phyloP scores from a whole-genome alignment of 306 rosid species.

The Trichosanthes truncata region DNA sequence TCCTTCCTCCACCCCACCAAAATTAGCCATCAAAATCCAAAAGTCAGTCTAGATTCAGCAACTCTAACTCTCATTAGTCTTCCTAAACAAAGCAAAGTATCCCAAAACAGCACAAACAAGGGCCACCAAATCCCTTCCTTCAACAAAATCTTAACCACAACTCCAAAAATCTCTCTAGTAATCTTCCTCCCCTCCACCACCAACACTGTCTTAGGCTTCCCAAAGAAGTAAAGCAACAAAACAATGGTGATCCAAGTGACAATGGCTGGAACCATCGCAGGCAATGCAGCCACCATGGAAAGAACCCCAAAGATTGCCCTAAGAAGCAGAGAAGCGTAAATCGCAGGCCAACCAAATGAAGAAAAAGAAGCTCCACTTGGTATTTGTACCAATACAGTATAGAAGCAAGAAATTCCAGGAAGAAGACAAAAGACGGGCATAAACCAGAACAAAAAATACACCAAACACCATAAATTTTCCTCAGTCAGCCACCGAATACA shows the following conservation, averaged over 20 bases:
- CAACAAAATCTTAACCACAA: constrained; percentile 60
- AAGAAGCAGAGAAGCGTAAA: constrained; percentile 69
- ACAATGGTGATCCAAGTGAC: constrained; percentile 81
- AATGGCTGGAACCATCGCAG: constrained; percentile 61
- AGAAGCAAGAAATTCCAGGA: constrained; percentile 7
- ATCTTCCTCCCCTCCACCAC: constrained; percentile 85
- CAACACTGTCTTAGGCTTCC: constrained; percentile 53
- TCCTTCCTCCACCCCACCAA: neutral
- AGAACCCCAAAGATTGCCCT: constrained; percentile 67
- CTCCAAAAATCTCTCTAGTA: constrained; percentile 46
- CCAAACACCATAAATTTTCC: neutral
- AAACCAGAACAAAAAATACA: constrained; percentile 4
- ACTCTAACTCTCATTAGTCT: constrained; percentile 21
- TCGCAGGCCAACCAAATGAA: constrained; percentile 62
- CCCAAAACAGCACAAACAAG: constrained; percentile 76
- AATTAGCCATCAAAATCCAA: neutral
- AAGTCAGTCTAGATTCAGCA: neutral
- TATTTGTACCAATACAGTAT: constrained; percentile 1
- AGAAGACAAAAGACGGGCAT: neutral
- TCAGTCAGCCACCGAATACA: neutral
- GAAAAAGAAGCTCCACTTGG: neutral
- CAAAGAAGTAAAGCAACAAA: constrained; percentile 74
- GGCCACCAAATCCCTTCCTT: constrained; percentile 80
- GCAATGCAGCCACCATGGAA: constrained; percentile 74
- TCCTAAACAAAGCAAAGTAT: constrained; percentile 56